These are phyloP conservation scores for Ophiostoma ulmi DNA, from an alignment of 2,329 filamentous ascomycete species.

Conservation along the genomic window DNA sequence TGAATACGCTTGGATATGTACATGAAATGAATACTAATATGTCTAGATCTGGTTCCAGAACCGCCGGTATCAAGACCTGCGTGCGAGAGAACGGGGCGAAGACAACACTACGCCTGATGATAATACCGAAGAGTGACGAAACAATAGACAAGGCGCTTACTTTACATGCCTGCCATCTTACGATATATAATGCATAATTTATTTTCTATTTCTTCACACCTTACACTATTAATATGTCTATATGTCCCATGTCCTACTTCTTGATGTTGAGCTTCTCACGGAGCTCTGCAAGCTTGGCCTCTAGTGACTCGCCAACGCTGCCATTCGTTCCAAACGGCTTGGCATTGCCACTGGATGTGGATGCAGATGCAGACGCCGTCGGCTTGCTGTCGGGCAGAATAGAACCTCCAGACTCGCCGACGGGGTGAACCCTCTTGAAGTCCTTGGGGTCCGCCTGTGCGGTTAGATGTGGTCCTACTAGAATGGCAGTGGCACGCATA, in stretches of 20 bases:
- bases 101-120: not conserved
- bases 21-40: too few species aligned
- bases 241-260: not conserved
- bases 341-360: not conserved
- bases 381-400: slow-evolving; percentile 10
- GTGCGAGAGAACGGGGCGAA: slow-evolving; percentile 1
- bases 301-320: not conserved
- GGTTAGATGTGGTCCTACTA: not conserved
- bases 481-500: not conserved
- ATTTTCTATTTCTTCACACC: not conserved
- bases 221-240: not conserved
- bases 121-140: not conserved
- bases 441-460: slow-evolving; percentile 16
- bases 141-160: not conserved
- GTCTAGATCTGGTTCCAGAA: slow-evolving; percentile 36
- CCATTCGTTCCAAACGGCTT: not conserved
- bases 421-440: slow-evolving; percentile 18
- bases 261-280: not conserved
- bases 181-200: not conserved
- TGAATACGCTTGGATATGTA: too few species aligned
- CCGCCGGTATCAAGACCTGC: slow-evolving; percentile 13
- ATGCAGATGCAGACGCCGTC: not conserved
- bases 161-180: not conserved
- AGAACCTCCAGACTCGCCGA: slow-evolving; percentile 12
- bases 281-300: not conserved